Percentiles rank a stretch among this genome's conserved stretches.
Evolutionary conservation across 1,284 basidiomycete genomes (phyloP).

Genomic region (Pseudozyma thailandica): DNA sequence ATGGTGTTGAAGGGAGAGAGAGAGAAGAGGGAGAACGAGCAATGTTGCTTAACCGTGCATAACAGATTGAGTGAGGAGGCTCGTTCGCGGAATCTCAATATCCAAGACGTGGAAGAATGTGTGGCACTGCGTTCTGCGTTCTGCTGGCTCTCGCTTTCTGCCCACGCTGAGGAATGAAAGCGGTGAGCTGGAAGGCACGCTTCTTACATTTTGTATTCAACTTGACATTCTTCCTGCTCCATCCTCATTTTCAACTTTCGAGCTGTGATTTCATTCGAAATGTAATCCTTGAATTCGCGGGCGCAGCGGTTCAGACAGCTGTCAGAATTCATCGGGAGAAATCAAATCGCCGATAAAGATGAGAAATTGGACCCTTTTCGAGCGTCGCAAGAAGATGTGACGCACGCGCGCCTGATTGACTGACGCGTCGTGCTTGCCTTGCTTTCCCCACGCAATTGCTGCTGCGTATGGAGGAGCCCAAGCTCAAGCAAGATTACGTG

Average conservation of each 20-base stretch:
- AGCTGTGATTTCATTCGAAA: slow-evolving; percentile 1
- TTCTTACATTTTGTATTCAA: slow-evolving; percentile 9
- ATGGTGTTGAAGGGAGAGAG: slow-evolving; percentile 3
- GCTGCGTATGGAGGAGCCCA: neutral
- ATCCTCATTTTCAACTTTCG: neutral
- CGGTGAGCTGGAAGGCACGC: slow-evolving; percentile 34
- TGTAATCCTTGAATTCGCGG: neutral
- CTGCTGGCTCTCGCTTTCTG: too few species aligned
- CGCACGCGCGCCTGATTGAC: slow-evolving; percentile 14
- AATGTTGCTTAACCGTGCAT: slow-evolving; percentile 2
- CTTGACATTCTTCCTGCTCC: neutral
- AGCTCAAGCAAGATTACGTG: slow-evolving; percentile 1
- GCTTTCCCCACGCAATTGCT: too few species aligned
- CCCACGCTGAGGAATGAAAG: neutral
- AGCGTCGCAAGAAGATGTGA: neutral
- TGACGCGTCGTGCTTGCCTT: slow-evolving; percentile 28
- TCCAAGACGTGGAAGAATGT: neutral
- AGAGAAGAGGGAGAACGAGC: neutral
- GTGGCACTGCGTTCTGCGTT: too few species aligned
- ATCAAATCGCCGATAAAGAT: neutral
- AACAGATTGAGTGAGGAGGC: neutral
- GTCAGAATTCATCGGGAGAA: neutral
- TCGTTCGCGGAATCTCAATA: neutral
- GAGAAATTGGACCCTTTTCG: slow-evolving; percentile 1
- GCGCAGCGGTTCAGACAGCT: neutral